A percentile compares a stretch with the other conserved stretches of the same genome.
These are phyloP conservation scores for Venturia oleaginea DNA, from an alignment of 2,329 filamentous ascomycete genomes.

Conservation along the genomic window DNA sequence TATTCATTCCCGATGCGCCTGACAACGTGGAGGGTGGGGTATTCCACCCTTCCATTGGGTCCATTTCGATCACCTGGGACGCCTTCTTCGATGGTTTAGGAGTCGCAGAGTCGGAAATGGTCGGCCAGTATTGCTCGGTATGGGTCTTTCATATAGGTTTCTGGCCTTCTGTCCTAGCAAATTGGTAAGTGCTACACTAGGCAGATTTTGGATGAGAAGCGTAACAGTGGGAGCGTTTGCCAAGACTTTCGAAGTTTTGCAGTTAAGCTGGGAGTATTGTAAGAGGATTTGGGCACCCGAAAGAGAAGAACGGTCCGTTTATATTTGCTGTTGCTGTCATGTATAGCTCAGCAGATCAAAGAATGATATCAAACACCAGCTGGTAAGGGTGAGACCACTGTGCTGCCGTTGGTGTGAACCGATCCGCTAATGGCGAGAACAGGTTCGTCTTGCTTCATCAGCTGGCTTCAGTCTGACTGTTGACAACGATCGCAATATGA, in stretches of 20 bases:
- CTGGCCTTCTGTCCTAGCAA: not conserved
- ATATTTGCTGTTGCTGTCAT: not conserved
- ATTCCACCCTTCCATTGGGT: not conserved
- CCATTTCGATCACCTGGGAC: not conserved
- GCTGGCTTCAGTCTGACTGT: not conserved
- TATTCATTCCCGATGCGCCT: not conserved
- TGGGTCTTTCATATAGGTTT: not conserved
- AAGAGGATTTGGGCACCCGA: not conserved
- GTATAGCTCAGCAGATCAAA: not conserved
- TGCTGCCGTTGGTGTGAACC: not conserved
- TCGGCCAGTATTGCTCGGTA: not conserved
- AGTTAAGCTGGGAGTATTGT: not conserved
- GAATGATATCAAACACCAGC: not conserved
- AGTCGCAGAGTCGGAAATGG: not conserved
- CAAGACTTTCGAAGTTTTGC: not conserved
- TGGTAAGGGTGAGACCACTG: not conserved
- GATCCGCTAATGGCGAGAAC: not conserved
- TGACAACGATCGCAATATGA: not conserved
- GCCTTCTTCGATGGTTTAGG: not conserved
- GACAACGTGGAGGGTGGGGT: not conserved
- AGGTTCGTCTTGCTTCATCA: not conserved
- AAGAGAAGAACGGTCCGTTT: not conserved
- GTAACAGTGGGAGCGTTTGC: not conserved
- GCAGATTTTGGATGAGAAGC: not conserved
- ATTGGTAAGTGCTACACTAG: not conserved